Conservation (phyloP, 345 rosid species). For the Eutrema japonicum region DNA sequence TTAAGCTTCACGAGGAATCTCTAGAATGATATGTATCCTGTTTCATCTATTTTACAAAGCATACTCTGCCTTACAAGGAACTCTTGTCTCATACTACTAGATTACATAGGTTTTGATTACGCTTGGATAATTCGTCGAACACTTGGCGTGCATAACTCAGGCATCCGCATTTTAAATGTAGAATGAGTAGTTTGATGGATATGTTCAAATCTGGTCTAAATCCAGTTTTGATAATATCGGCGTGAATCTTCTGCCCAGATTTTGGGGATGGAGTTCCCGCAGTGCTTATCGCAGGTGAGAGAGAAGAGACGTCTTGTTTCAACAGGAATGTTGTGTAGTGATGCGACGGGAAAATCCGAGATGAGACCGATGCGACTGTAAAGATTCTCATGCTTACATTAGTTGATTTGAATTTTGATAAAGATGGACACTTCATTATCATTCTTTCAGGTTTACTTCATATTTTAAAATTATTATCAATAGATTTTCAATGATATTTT, state of each 20-base stretch:
- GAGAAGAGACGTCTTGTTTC: slow-evolving; percentile 8
- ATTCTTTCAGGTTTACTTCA: too few relatives aligned
- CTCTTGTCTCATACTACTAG: too few relatives aligned
- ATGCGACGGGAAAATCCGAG: neutral
- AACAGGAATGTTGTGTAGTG: slow-evolving; percentile 26
- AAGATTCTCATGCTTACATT: slow-evolving; percentile 29
- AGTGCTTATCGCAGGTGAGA: slow-evolving; percentile 40
- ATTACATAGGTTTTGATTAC: too few relatives aligned
- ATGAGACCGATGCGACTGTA: slow-evolving; percentile 4
- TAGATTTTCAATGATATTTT: too few relatives aligned
- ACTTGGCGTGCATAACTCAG: slow-evolving; percentile 61
- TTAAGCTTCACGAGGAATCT: too few relatives aligned
- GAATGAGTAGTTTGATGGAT: slow-evolving; percentile 68
- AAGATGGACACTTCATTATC: neutral
- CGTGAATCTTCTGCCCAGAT: slow-evolving; percentile 68
- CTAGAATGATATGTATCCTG: too few relatives aligned
- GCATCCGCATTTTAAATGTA: slow-evolving; percentile 60
- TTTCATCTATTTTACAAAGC: too few relatives aligned
- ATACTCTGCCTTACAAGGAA: too few relatives aligned
- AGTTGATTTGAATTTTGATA: neutral
- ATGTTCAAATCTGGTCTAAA: slow-evolving; percentile 56
- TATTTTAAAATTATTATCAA: too few relatives aligned
- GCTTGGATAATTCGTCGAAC: slow-evolving; percentile 75
- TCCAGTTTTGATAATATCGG: slow-evolving; percentile 68
- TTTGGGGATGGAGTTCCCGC: slow-evolving; percentile 58